Base-by-base conservation (phyloP, 176 grass and related monocot genomes). In the Oryza glumipatula region DNA sequence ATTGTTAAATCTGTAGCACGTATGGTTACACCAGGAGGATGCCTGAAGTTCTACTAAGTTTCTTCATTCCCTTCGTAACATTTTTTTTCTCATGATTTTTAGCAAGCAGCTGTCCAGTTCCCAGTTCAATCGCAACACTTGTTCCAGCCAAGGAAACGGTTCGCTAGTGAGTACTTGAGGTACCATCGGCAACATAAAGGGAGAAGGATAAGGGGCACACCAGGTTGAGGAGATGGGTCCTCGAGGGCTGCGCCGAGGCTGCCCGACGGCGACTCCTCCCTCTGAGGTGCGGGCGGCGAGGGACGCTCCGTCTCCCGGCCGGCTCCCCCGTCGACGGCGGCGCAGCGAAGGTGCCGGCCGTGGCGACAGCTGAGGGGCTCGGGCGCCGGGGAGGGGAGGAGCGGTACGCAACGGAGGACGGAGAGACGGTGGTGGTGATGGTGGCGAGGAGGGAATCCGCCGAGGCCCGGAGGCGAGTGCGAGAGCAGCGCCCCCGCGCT, bases 401-500 rank as follows among this genome's bases (percentile, higher is more conserved):
- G n/a, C 16, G 9, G 58, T 3, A 52, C 17, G 71, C 63, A 9
- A 23, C 23, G 47, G 1, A 23, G n/a, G 24, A 82, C 32, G 17
- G 65, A 61, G 76, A 73, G 8, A 71, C 58, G 67, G 39, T 74
- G 49, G 51, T 36, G 82, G 23, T 71, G 71, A 65, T 41, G 68
- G 45, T 23, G 79, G 21, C 71, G 71, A 65, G 52, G 41, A 13
- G 84, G 72, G 65, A 73, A 49, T 78, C 79, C 78, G 70, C 85
- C 76, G 5, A 86, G 30, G 69, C 88, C 85, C 33, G 70, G 90
- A 14, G 48, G 80, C 47, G 36, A 75, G 60, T 80, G 93, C 39
- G 85, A 83, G 12, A 92, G 90, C 78, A 92, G 81, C 77, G 93
- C 30, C 56, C 86, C 86, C 26, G 82, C 81, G 76, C 88, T 92